Evolutionary conservation across 2,329 filamentous ascomycete species (phyloP), one percentile per base, ranked within the genome.

Genomic region (Alternaria rosae): DNA sequence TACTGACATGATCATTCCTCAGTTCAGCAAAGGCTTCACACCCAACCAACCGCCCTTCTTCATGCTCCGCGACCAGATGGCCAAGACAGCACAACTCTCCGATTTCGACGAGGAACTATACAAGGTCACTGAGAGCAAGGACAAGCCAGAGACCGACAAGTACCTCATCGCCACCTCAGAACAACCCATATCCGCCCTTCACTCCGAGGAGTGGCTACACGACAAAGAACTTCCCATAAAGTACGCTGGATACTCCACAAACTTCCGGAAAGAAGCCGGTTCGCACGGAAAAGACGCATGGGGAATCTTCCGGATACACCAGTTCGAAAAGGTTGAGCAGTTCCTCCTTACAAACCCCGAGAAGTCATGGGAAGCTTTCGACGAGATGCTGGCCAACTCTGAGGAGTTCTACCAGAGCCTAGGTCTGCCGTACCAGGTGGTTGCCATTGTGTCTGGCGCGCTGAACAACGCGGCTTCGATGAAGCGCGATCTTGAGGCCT

Each of bases 21-120:
- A 61, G 57, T 88, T 88, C 79, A 85, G 87, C 72, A 91, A 90
- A 80, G 93, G 91, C 59, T 97, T 93, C 81, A 93, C 87, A 28
- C 90, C 92, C 8, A 88, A 94, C 68, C 74, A 76, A 61, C 76
- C 94, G 2, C 73, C 74, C 17, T 76, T 74, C 65, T 75, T 99
- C 85, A 97, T 98, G 92, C 87, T 94, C 5, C 92, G 92, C 80
- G 92, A 97, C 53, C 91, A 93, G 79, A 99, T 99, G 95, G 94
- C 92, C 63, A 98, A 98, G 85, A 99, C 95, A 0, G 95, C 95
- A 3, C 95, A 99, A 82, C 88, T 99, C 25, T 93, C 95, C 70
- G 92, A 97, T 75, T 99, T 99, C 75, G 95, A 99, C 76, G 95
- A 98, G 79, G 94, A 98, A 81, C 85, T 99, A 54, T 99, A 99